Evolutionary conservation across 441 rosid species (phyloP).

Genomic region (Theobroma grandiflorum): DNA sequence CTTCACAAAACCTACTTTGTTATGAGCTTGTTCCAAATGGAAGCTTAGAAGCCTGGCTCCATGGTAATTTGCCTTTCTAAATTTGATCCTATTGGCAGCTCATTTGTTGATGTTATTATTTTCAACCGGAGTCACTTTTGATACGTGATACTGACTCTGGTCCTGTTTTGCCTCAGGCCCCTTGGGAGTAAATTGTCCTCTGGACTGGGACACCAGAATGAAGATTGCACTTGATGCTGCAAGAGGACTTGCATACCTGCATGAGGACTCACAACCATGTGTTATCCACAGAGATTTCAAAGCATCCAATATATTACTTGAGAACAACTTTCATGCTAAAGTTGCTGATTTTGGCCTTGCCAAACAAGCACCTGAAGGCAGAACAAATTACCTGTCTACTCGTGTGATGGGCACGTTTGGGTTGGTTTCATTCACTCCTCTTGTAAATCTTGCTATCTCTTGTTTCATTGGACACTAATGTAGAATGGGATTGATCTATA

Average conservation of each 20-base stretch:
- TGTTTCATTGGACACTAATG: constrained; percentile 23
- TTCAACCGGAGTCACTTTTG: constrained; percentile 9
- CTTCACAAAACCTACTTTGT: constrained; percentile 90
- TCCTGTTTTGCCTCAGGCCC: constrained; percentile 66
- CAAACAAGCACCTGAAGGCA: constrained; percentile 98
- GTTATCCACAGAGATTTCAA: constrained; percentile 97
- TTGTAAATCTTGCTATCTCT: constrained; percentile 2
- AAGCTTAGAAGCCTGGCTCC: constrained; percentile 96
- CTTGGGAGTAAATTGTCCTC: constrained; percentile 86
- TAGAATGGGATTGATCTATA: constrained; percentile 37
- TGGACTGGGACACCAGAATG: constrained; percentile 96
- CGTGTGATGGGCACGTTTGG: constrained; percentile 99
- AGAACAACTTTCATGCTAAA: constrained; percentile 90
- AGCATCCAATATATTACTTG: constrained; percentile 94
- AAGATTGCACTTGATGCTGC: constrained; percentile 99
- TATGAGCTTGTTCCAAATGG: constrained; percentile 98
- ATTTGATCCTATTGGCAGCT: constrained; percentile 13
- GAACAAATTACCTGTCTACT: constrained; percentile 86
- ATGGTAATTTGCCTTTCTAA: constrained; percentile 57
- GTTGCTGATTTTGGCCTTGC: constrained; percentile 98
- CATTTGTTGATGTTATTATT: constrained; percentile 19
- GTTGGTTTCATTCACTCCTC: constrained; percentile 54
- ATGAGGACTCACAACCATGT: constrained; percentile 96
- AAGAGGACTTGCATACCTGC: constrained; percentile 93
- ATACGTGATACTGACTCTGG: constrained; percentile 18